Evolutionary conservation across 306 rosid species (phyloP).

Genomic region (Rosa multiflora): DNA sequence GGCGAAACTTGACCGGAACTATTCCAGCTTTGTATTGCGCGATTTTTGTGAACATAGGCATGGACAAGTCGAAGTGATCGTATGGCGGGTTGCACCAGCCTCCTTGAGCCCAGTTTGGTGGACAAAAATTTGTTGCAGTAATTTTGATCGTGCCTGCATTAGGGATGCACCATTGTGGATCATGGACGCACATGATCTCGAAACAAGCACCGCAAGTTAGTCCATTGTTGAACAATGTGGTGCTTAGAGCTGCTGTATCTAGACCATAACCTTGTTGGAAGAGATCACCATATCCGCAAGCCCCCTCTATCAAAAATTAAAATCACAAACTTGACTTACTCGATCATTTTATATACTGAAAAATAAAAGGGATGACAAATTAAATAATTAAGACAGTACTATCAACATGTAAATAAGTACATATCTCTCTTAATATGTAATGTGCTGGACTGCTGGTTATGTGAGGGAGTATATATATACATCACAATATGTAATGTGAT

Average conservation of each 20-base stretch:
- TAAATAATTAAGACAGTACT: no score
- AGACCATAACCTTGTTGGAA: conserved; percentile 52
- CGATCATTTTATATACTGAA: not conserved
- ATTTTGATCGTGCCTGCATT: conserved; percentile 48
- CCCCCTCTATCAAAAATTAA: conserved; percentile 42
- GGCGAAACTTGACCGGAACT: conserved; percentile 24
- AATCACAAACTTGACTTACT: not conserved
- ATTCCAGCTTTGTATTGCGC: conserved; percentile 24
- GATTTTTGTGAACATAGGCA: conserved; percentile 22
- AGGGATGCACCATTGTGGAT: conserved; percentile 56
- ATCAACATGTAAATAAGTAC: no score
- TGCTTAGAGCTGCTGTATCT: conserved; percentile 66
- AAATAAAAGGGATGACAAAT: no score
- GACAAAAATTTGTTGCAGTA: conserved; percentile 76
- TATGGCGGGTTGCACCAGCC: conserved; percentile 32
- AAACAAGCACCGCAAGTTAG: conserved; percentile 68
- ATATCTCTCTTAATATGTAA: no score
- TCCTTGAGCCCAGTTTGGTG: conserved; percentile 33
- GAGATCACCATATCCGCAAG: conserved; percentile 72
- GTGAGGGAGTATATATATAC: not conserved
- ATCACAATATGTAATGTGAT: no score
- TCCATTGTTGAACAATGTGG: conserved; percentile 58
- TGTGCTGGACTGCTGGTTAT: no score
- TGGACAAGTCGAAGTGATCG: conserved; percentile 34
- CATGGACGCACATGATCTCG: conserved; percentile 52